Evolutionary conservation across 805 yeast genomes (phyloP), one percentile per base, ranked within the genome.

Genomic region (Blastobotrys attinorum): DNA sequence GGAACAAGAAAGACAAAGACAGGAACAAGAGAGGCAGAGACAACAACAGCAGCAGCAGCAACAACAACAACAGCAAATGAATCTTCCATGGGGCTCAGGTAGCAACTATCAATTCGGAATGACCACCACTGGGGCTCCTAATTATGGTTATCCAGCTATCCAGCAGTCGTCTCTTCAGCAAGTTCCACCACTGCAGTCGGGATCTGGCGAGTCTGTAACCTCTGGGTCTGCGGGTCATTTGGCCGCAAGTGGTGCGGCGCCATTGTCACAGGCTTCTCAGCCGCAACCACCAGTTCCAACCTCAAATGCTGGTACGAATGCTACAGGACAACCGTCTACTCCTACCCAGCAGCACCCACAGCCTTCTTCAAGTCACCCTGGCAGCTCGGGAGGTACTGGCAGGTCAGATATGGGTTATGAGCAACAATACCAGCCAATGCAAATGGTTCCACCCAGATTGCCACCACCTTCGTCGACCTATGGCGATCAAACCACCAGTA

Each of bases 21-120:
- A 25, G 15, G 22, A 38, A 4, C 33, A 17, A 17, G 23, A 27
- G 13, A 33, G 29, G 41, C 34, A 13, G 25, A 8, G 10, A 13
- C 40, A 37, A 15, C 22, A 11, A 8, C 32, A 22, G 20, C 16
- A n/a, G 5, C 43, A 31, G 17, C 43, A 31, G 17, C 37, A 40
- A 22, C 22, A 10, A 15, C 43, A 31, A 27, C 29, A 31, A 10
- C 16, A 17, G 8, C 43, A 31, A n/a, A 37, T 31, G 37, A 15
- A 25, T 11, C 11, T 25, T 7, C 29, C 29, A 25, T n/a, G n/a
- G n/a, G n/a, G n/a, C n/a, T n/a, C n/a, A n/a, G n/a, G n/a, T n/a
- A n/a, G n/a, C n/a, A n/a, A n/a, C n/a, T n/a, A n/a, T n/a, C n/a
- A n/a, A n/a, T n/a, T n/a, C n/a, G n/a, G n/a, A n/a, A n/a, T n/a